Conservation (phyloP, 495 filamentous ascomycete genomes). For the Penicillium parvum region DNA sequence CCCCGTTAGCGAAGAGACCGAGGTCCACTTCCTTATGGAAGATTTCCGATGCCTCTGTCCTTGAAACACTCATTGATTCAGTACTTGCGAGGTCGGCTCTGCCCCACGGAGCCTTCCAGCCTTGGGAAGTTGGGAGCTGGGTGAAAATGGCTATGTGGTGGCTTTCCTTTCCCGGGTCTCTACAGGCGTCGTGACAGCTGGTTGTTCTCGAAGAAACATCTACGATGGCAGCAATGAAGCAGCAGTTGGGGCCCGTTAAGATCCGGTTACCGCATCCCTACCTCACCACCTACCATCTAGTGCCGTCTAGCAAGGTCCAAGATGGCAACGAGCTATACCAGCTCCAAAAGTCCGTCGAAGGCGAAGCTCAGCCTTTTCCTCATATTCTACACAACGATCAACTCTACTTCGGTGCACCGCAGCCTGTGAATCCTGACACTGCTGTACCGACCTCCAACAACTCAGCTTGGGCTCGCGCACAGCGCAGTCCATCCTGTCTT, state of each 20-base stretch:
- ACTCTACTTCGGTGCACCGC: conserved; percentile 5
- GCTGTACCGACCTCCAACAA: conserved; percentile 23
- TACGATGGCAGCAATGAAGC: background rate
- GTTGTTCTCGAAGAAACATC: background rate
- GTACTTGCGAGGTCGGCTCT: conserved; percentile 6
- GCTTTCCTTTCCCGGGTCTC: background rate
- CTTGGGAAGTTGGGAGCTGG: background rate
- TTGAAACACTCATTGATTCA: background rate
- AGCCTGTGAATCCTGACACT: conserved; percentile 1
- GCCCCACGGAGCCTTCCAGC: conserved; percentile 9
- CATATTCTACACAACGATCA: conserved; percentile 15
- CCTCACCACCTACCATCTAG: conserved; percentile 12
- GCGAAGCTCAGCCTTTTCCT: conserved; percentile 10
- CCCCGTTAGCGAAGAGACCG: background rate
- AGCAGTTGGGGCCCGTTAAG: conserved; percentile 7
- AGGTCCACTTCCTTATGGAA: background rate
- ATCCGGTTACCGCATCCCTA: conserved; percentile 16
- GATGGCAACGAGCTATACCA: conserved; percentile 1
- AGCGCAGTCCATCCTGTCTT: conserved; percentile 20
- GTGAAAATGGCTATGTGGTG: no score
- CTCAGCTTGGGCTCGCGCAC: conserved; percentile 34
- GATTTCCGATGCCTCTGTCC: background rate
- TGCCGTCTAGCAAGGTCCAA: conserved; percentile 1
- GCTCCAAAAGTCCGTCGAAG: conserved; percentile 3
- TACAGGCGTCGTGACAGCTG: background rate